Conservation (phyloP, 306 rosid species). For the Trifolium fragiferum region DNA sequence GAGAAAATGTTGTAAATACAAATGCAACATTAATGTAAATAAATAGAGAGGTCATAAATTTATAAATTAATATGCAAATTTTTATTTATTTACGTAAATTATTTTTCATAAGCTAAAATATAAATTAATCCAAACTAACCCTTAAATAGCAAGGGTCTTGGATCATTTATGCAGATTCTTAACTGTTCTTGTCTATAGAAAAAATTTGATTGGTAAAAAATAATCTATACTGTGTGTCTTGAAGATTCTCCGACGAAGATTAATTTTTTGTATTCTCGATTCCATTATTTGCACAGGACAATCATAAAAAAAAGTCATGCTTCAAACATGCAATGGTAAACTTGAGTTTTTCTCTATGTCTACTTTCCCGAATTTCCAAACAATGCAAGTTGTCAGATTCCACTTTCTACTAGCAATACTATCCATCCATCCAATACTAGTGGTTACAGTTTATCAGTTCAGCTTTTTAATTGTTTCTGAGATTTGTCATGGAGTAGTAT, state of each 20-base stretch:
- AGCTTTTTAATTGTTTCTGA: conserved; percentile 27
- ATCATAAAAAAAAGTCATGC: not conserved
- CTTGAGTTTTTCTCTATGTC: not conserved
- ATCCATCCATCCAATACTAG: conserved; percentile 15
- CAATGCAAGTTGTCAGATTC: conserved; percentile 31
- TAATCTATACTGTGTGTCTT: no score
- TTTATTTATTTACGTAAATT: no score
- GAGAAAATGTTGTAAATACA: not conserved
- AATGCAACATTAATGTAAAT: not conserved
- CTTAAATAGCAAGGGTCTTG: no score
- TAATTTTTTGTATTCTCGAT: no score
- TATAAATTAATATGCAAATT: no score
- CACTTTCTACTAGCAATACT: conserved; percentile 24
- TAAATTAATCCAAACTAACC: no score
- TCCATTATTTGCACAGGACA: not conserved
- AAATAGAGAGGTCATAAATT: no score
- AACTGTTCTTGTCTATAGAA: no score
- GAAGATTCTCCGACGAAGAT: no score
- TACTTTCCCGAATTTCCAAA: conserved; percentile 22
- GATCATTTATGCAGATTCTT: no score
- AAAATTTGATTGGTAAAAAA: no score
- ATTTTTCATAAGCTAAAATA: no score
- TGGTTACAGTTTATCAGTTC: conserved; percentile 14
- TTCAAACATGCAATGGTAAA: not conserved
- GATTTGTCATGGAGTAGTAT: conserved; percentile 21